Evolutionary conservation across 2,329 filamentous ascomycete genomes (phyloP).

Genomic region (Fusarium globosum): DNA sequence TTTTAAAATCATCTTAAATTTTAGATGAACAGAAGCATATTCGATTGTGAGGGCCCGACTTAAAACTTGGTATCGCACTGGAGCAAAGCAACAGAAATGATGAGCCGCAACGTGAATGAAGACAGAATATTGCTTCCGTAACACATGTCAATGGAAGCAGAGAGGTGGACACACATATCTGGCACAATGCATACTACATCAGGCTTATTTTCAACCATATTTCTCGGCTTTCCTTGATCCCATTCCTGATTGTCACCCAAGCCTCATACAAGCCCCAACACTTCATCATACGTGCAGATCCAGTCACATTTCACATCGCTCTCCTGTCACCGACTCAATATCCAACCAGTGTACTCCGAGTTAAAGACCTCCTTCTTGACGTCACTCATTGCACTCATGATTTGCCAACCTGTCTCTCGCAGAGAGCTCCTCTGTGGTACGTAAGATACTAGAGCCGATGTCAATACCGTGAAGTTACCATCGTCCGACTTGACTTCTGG

Average conservation of each 20-base stretch:
- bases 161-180: no score
- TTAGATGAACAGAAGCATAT: no score
- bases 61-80: no score
- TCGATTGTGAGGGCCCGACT: no score
- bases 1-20: no score
- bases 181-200: no score
- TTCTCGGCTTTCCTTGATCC: not conserved
- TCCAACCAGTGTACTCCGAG: rapidly evolving
- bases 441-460: rapidly evolving
- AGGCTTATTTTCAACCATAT: no score
- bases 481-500: not conserved
- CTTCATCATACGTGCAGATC: not conserved
- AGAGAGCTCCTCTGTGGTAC: not conserved
- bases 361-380: rapidly evolving
- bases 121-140: no score
- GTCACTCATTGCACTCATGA: rapidly evolving
- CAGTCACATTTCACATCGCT: rapidly evolving
- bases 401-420: rapidly evolving
- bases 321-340: not conserved
- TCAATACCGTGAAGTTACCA: rapidly evolving
- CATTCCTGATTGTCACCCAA: not conserved
- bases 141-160: no score
- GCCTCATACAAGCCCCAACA: no score
- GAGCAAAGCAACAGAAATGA: no score
- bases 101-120: no score